Percentiles rank a stretch among this genome's conserved stretches.
Conservation (phyloP, 1,284 basidiomycete species). For the Grifola frondosa region DNA sequence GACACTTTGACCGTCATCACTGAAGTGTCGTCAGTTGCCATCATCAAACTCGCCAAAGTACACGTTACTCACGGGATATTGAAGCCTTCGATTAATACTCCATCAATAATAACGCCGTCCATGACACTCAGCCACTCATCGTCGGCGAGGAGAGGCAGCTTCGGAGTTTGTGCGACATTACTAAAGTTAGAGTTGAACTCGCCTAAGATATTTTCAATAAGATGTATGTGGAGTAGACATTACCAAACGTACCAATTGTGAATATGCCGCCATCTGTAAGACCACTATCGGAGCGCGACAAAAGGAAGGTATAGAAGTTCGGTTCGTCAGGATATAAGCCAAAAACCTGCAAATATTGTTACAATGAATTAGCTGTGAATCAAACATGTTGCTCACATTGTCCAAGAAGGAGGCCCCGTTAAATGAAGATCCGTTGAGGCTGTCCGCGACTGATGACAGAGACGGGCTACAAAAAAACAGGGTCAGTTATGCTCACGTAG, state of each 20-base stretch:
- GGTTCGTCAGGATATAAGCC: slow-evolving; percentile 16
- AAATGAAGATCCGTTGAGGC: slow-evolving; percentile 6
- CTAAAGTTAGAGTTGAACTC: slow-evolving; percentile 10
- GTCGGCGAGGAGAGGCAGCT: not conserved
- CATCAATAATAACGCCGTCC: slow-evolving; percentile 5
- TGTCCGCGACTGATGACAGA: slow-evolving; percentile 3
- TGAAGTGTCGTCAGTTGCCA: too few relatives aligned
- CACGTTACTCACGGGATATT: too few relatives aligned
- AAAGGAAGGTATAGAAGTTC: slow-evolving; percentile 21
- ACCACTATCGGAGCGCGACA: slow-evolving; percentile 20
- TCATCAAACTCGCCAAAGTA: too few relatives aligned
- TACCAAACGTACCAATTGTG: slow-evolving; percentile 21
- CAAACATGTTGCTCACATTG: slow-evolving; percentile 14
- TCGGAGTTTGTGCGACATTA: slow-evolving; percentile 3
- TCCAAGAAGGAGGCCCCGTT: slow-evolving; percentile 17
- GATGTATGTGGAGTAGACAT: not conserved
- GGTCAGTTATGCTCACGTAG: too few relatives aligned
- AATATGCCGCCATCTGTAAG: slow-evolving; percentile 24
- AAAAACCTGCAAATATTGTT: slow-evolving; percentile 24
- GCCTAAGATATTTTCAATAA: slow-evolving; percentile 4
- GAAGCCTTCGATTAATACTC: too few relatives aligned
- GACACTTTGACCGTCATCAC: too few relatives aligned
- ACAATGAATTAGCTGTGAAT: not conserved
- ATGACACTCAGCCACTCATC: slow-evolving; percentile 10
- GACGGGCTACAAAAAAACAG: too few relatives aligned